Evolutionary conservation across 2,329 filamentous ascomycete species (phyloP).

Genomic region (Lachnum nothofagi): DNA sequence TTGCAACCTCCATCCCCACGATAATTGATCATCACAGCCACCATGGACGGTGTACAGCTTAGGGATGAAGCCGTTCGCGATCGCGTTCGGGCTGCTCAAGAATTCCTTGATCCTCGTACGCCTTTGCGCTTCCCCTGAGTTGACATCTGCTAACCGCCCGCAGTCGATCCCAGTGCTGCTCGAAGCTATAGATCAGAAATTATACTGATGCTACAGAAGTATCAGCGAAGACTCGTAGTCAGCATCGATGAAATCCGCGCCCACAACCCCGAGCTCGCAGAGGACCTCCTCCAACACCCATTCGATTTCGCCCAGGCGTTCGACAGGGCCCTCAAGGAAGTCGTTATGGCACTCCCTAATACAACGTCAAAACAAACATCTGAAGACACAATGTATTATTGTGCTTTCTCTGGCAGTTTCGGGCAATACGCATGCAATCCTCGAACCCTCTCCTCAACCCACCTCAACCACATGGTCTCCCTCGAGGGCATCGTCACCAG

Average conservation of each 20-base stretch:
- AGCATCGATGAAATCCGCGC: slow-evolving; percentile 87
- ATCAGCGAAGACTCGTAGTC: slow-evolving; percentile 60
- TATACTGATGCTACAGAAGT: slow-evolving; percentile 67
- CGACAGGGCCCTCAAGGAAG: slow-evolving; percentile 81
- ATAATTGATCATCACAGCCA: slow-evolving; percentile 1
- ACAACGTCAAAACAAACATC: slow-evolving; percentile 70
- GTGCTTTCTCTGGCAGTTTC: slow-evolving; percentile 94
- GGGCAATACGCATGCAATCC: slow-evolving; percentile 94
- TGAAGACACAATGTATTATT: slow-evolving; percentile 85
- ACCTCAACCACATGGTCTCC: slow-evolving; percentile 95
- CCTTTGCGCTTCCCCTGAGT: slow-evolving; percentile 11
- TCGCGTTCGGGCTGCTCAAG: slow-evolving; percentile 79
- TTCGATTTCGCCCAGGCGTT: slow-evolving; percentile 89
- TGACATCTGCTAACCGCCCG: slow-evolving; percentile 27
- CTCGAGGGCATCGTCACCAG: slow-evolving; percentile 96
- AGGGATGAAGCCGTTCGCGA: slow-evolving; percentile 80
- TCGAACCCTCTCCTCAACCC: slow-evolving; percentile 78
- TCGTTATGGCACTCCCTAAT: slow-evolving; percentile 74
- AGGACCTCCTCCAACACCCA: slow-evolving; percentile 71
- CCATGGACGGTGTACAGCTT: slow-evolving; percentile 66
- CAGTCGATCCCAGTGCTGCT: slow-evolving; percentile 21
- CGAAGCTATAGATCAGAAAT: slow-evolving; percentile 86
- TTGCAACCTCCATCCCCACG: not conserved
- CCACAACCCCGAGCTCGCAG: slow-evolving; percentile 77
- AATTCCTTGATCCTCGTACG: slow-evolving; percentile 91